Evolutionary conservation across 2,329 filamentous ascomycete genomes (phyloP), one percentile per base, ranked within the genome.

Genomic region (Gyromitra esculenta): DNA sequence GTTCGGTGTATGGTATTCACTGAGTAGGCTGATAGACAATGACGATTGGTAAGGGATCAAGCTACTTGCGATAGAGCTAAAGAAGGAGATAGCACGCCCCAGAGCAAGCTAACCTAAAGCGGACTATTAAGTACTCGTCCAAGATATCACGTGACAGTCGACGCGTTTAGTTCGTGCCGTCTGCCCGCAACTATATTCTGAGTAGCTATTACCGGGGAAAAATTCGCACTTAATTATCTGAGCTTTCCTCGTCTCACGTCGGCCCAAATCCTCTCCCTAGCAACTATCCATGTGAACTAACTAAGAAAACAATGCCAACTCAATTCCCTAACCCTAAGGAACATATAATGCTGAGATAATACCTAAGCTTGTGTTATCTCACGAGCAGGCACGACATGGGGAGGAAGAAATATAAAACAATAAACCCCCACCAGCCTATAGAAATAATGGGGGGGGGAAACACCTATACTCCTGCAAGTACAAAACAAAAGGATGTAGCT

Each of bases 381-480:
- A 35, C 31, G 48, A 52, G 41, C n/a, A n/a, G 45, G 18, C 43
- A 37, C 15, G 39, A 25, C 4, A 60, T 35, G 31, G 39, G 50
- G 21, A 41, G 13, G 45, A 15, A n/a, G 18, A 57, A 35, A 5
- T 48, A 50, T 56, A 37, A 64, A 63, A 64, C n/a, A 62, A n/a
- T 50, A 50, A n/a, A 60, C 39, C 37, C 48, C 65, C 31, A 15
- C 68, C 45, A 25, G 56, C 43, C 43, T 7, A 48, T 45, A 54
- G 35, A 41, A 21, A 52, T 43, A 15, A 63, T 25, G 52, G 18
- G 15, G 25, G 7, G 6, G 54, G 31, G 57, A 57, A 50, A 25
- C 21, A 13, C 48, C 39, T 13, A 11, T 69, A 21, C 57, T 69
- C 65, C 56, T 45, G 59, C 52, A 69, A 59, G 54, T 63, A 63